Percentiles rank a stretch among this genome's conserved stretches.
Conservation (phyloP, 2,329 filamentous ascomycete species). For the Conoideocrella luteorostrata region DNA sequence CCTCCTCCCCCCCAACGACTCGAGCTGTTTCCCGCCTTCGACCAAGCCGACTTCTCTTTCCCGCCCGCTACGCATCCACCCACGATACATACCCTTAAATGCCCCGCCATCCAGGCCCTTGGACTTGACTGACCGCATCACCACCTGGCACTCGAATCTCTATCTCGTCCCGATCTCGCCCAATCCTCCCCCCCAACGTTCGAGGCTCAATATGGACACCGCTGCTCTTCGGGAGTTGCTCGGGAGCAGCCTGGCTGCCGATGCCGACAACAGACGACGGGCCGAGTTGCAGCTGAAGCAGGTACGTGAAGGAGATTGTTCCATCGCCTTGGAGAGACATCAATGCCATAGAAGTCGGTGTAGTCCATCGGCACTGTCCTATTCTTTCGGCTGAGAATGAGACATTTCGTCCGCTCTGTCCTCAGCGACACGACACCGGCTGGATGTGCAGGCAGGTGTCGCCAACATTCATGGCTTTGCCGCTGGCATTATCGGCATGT, state of each 20-base stretch:
- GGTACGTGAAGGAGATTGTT: constrained; percentile 42
- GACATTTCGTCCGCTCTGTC: too few relatives aligned
- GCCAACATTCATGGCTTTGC: too few relatives aligned
- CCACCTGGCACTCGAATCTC: background rate
- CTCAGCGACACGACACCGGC: too few relatives aligned
- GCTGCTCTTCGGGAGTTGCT: constrained; percentile 70
- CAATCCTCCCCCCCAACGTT: constrained; percentile 4
- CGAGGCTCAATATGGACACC: constrained; percentile 56
- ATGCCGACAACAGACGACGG: constrained; percentile 67
- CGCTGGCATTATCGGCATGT: background rate
- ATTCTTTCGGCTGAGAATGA: too few relatives aligned
- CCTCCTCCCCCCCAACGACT: background rate
- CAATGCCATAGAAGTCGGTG: too few relatives aligned
- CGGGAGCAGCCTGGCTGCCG: constrained; percentile 66
- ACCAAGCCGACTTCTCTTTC: background rate
- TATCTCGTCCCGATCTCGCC: background rate
- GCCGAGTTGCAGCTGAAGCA: constrained; percentile 78
- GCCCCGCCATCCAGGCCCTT: constrained; percentile 8
- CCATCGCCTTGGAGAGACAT: too few relatives aligned
- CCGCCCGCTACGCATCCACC: background rate
- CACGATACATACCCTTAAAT: constrained; percentile 3
- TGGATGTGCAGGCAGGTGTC: too few relatives aligned
- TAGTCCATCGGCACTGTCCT: too few relatives aligned
- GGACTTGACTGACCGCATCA: constrained; percentile 5
- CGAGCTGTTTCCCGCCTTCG: background rate